Conservation (phyloP, 2,329 filamentous ascomycete species). For the Paracoccidioides lutzii region DNA sequence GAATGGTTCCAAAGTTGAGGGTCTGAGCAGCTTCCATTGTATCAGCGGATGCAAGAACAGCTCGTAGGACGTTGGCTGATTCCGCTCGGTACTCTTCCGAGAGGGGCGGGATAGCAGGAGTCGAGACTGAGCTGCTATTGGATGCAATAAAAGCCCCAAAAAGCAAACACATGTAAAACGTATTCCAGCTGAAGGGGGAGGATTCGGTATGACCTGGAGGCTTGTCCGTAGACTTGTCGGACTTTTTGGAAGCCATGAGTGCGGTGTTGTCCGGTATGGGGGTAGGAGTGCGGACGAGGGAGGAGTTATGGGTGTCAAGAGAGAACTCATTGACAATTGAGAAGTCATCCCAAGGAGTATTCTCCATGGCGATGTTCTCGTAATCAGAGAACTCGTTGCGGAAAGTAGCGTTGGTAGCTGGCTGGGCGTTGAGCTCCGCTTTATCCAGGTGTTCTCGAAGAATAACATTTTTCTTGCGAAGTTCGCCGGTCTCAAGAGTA, state of each 20-base stretch:
- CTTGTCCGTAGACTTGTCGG: constrained; percentile 26
- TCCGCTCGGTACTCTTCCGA: constrained; percentile 37
- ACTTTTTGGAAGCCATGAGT: constrained; percentile 27
- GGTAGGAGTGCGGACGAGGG: constrained; percentile 12
- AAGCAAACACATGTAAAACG: constrained; percentile 86
- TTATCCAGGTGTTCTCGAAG: constrained; percentile 53
- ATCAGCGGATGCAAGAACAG: constrained; percentile 30
- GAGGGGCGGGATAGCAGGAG: constrained; percentile 42
- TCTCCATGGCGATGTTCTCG: constrained; percentile 69
- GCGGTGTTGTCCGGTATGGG: constrained; percentile 22
- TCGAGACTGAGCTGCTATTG: constrained; percentile 52
- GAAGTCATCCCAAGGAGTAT: constrained; percentile 66
- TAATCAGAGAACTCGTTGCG: constrained; percentile 65
- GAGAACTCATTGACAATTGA: constrained; percentile 56
- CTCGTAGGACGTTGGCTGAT: constrained; percentile 36
- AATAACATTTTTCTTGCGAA: constrained; percentile 83
- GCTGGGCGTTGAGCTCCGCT: constrained; percentile 27
- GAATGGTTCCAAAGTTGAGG: constrained; percentile 24
- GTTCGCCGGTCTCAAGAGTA: constrained; percentile 78
- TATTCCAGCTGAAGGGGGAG: constrained; percentile 54
- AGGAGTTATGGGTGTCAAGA: constrained; percentile 28
- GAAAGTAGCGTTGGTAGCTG: constrained; percentile 41
- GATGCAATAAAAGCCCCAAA: constrained; percentile 94
- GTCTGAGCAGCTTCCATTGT: constrained; percentile 40
- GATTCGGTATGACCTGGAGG: constrained; percentile 44